Evolutionary conservation across 345 rosid species (phyloP), one percentile per base, ranked within the genome.

Genomic region (Nasturtium officinale): DNA sequence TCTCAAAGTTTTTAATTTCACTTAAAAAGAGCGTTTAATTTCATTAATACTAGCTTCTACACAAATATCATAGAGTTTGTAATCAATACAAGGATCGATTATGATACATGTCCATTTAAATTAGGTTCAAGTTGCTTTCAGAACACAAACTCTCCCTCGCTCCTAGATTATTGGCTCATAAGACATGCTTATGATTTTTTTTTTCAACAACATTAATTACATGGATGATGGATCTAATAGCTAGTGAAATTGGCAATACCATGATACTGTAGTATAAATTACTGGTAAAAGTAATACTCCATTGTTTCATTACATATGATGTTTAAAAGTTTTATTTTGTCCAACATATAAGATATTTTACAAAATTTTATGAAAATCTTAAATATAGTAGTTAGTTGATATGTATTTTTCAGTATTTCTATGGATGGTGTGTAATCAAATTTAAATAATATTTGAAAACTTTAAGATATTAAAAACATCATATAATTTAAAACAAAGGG

Each of bases 81-180:
- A 6, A 4, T n/a, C n/a, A n/a, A 20, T 29, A 38, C 29, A 29
- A 17, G 9, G 3, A 25, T 50, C 5, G 35, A 61, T 9, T 16
- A 74, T 57, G 10, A 37, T 37, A 48, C 2, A 61, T 9, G 45
- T 69, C 71, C 20, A 69, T 61, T 69, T 62, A 28, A 37, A 76
- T 69, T 76, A 69, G 75, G 75, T 76, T 76, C 12, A 76, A 37
- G 79, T 55, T 63, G 71, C 65, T 76, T 69, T 76, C 75, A 18
- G 12, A 35, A 18, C 37, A 37, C 37, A 28, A 76, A 63, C 40
- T 26, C 29, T 37, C 17, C 45, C 30, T 67, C 30, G 28, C 57
- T 52, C 38, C 55, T 58, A 25, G 37, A 32, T 68, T 21, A 53
- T 76, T 76, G 69, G 74, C 69, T 54, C 47, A 53, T 32, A 40